Evolutionary conservation across 768 basidiomycete genomes (phyloP).

Genomic region (Tephrocybe sp.): DNA sequence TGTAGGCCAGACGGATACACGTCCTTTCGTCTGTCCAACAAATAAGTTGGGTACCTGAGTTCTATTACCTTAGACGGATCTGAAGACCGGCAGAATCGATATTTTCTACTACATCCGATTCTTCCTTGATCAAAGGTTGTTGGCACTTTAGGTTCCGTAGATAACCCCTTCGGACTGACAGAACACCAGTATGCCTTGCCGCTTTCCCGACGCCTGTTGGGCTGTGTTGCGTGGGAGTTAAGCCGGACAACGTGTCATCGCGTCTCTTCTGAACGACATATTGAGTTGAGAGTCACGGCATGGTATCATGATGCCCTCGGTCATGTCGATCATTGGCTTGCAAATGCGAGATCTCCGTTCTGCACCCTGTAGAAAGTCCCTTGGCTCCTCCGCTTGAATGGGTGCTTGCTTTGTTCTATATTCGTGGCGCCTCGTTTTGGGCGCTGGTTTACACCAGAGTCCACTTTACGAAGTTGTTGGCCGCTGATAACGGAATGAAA

Average conservation of each 20-base stretch:
- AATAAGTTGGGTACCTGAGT: slow-evolving; percentile 28
- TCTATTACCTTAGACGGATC: slow-evolving; percentile 22
- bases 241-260: neutral
- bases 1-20: slow-evolving; percentile 22
- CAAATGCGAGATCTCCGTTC: neutral
- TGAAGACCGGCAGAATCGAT: slow-evolving; percentile 25
- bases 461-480: neutral
- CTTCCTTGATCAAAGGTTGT: slow-evolving; percentile 20
- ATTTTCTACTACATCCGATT: slow-evolving; percentile 23
- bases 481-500: slow-evolving; percentile 20
- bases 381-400: too few relatives aligned
- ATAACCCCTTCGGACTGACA: slow-evolving; percentile 4
- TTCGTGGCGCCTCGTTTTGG: slow-evolving; percentile 5
- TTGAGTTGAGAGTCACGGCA: neutral
- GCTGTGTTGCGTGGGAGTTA: slow-evolving; percentile 6
- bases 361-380: too few relatives aligned
- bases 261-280: too few relatives aligned
- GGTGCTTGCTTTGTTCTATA: too few relatives aligned
- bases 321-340: slow-evolving; percentile 11
- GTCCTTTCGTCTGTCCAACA: slow-evolving; percentile 29
- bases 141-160: slow-evolving; percentile 16
- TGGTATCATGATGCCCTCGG: slow-evolving; percentile 1
- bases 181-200: neutral
- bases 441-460: too few relatives aligned
- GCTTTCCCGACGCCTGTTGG: neutral